A percentile compares a stretch with the other conserved stretches of the same genome.
Evolutionary conservation across 164 flowering plant species (phyloP).

Genomic region (Aristolochia fimbriata): DNA sequence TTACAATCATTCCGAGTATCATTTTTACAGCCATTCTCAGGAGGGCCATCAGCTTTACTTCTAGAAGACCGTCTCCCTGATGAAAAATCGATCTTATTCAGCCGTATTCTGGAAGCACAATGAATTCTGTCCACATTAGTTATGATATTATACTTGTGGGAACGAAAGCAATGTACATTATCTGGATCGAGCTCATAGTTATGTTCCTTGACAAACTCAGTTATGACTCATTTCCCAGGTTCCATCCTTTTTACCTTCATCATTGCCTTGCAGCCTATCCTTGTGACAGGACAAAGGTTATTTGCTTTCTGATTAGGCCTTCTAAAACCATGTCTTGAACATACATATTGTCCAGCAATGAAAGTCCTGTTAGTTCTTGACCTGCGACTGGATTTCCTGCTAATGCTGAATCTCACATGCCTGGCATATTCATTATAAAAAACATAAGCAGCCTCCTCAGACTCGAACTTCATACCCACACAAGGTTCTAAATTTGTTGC

Average conservation of each 20-base stretch:
- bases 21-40: neutral
- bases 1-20: neutral
- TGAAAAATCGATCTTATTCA: neutral
- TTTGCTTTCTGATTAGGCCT: neutral
- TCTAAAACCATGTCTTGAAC: constrained; percentile 9
- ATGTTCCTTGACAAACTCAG: constrained; percentile 7
- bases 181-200: constrained; percentile 4
- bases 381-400: neutral
- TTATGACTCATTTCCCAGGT: constrained; percentile 12
- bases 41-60: neutral
- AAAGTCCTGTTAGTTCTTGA: constrained; percentile 2
- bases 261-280: constrained; percentile 11
- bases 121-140: neutral
- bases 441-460: constrained; percentile 8
- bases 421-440: constrained; percentile 10
- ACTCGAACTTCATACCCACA: constrained; percentile 12
- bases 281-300: neutral
- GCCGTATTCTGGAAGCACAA: neutral
- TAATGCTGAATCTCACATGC: constrained; percentile 7
- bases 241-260: constrained; percentile 8
- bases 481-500: constrained; percentile 9
- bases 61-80: neutral
- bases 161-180: constrained; percentile 4
- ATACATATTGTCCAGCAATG: constrained; percentile 5
- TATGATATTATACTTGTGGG: neutral